Evolutionary conservation across 2,329 filamentous ascomycete species (phyloP).

Genomic region (Sporothrix curviconia): DNA sequence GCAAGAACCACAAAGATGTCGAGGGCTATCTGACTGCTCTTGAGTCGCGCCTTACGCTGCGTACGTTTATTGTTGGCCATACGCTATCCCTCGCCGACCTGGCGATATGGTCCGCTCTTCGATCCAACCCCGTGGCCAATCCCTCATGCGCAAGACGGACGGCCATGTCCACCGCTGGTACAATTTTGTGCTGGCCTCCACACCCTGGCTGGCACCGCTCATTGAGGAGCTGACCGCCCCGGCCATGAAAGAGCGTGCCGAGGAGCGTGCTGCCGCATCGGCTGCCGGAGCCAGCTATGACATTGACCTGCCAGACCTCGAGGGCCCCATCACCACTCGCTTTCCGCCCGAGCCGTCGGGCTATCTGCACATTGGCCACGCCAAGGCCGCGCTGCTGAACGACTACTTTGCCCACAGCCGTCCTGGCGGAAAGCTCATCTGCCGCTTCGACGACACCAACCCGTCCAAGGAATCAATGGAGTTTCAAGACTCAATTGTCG

Average conservation of each 20-base stretch:
- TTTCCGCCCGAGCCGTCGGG: conserved; percentile 95
- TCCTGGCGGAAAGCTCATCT: conserved; percentile 82
- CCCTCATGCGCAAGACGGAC: not conserved
- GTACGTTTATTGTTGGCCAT: not conserved
- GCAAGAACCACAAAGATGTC: not conserved
- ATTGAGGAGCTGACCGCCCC: not conserved
- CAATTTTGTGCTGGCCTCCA: not conserved
- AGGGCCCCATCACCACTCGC: conserved; percentile 82
- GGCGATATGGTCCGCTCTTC: not conserved
- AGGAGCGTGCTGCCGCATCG: not conserved
- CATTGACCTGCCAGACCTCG: conserved; percentile 75
- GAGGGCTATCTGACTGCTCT: not conserved
- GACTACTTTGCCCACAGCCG: conserved; percentile 97
- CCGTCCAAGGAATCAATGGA: conserved; percentile 96
- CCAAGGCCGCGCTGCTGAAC: conserved; percentile 66
- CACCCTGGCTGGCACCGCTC: not conserved
- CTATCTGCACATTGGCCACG: conserved; percentile 92
- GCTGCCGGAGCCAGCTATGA: conserved; percentile 76
- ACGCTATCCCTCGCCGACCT: not conserved
- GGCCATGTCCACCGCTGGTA: not conserved
- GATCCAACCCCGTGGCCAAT: not conserved
- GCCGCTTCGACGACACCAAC: conserved; percentile 97
- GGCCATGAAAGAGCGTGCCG: not conserved
- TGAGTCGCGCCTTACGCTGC: not conserved
- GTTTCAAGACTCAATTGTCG: conserved; percentile 86